These are phyloP conservation scores for Ophiostoma angusticollis DNA, from an alignment of 2,329 filamentous ascomycete species.

Conservation along the genomic window DNA sequence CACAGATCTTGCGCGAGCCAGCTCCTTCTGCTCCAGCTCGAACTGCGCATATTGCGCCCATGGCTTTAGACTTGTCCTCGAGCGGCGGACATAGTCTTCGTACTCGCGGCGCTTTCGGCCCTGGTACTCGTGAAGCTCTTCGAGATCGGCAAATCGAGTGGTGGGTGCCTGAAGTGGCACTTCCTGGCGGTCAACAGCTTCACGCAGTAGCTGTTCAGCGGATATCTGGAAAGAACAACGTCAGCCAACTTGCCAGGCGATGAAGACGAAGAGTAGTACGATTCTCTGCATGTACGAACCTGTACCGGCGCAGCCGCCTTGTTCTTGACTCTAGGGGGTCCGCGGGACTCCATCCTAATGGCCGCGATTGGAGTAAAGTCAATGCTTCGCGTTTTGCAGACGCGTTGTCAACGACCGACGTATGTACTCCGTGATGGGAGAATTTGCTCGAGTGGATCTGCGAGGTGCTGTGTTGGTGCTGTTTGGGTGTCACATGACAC, in stretches of 20 bases:
- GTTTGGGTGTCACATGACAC: no score
- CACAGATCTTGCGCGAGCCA: slow-evolving; percentile 75
- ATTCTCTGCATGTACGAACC: slow-evolving; percentile 35
- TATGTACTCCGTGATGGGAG: no score
- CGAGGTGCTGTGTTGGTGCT: no score
- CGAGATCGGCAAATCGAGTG: slow-evolving; percentile 87
- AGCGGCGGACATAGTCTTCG: slow-evolving; percentile 93
- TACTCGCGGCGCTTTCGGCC: slow-evolving; percentile 93
- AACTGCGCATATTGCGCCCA: slow-evolving; percentile 97
- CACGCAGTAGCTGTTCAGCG: slow-evolving; percentile 90
- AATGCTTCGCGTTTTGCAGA: no score
- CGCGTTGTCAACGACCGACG: no score
- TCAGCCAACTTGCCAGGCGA: not conserved
- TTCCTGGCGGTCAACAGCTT: slow-evolving; percentile 95
- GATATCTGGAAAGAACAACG: slow-evolving; percentile 45
- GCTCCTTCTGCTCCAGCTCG: slow-evolving; percentile 98
- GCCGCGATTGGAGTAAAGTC: no score
- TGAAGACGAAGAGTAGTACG: not conserved
- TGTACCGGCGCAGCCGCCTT: slow-evolving; percentile 71
- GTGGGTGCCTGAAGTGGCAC: slow-evolving; percentile 76
- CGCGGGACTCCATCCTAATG: slow-evolving; percentile 68
- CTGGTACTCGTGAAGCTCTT: slow-evolving; percentile 96
- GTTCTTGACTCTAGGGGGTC: slow-evolving; percentile 95
- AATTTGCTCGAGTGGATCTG: no score
- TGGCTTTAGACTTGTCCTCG: slow-evolving; percentile 92